Base-by-base conservation (phyloP, 208 protist genomes). In the Angomonas ambiguus region DNA sequence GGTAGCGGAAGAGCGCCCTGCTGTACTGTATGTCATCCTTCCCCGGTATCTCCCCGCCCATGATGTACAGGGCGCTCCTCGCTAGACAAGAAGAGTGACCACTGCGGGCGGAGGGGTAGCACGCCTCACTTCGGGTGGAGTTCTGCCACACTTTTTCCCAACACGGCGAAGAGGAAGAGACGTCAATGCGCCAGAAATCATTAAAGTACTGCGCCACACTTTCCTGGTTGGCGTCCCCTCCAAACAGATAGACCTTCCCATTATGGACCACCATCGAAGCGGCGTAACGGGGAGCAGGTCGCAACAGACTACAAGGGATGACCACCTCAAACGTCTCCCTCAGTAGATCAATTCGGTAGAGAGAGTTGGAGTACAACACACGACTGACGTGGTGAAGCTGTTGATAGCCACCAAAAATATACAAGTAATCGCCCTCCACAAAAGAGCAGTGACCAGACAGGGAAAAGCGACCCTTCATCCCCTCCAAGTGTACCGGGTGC, bases 111-210 rank as follows among this genome's bases (percentile, higher is more conserved):
- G 67, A 79, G 18, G 85, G 85, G 1, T 66, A 59, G 1, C 24
- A n/a, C 11, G 55, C 61, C 2, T 62, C 76, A 71, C 64, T 1
- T 48, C 27, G 38, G n/a, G 5, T 48, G 35, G 41, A 28, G 5
- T 22, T 51, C 34, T 22, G 35, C 34, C 28, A 28, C 13, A 80
- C 65, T 51, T 59, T 51, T 30, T 61, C 27, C 80, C 79, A 86
- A 1, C 13, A 11, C 1, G 51, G 62, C 11, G 2, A 16, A 0
- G 35, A 34, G 20, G 33, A 27, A 1, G n/a, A 32, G 10, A 79
- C 65, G 62, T 87, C 71, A 11, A 92, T 64, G 42, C 34, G 60
- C 87, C 90, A 95, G 30, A 88, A 81, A 67, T 93, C 85, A 51
- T 80, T 70, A 67, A 80, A 95, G 78, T 93, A 95, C 25, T 75